Percentiles rank a stretch among this genome's conserved stretches.
Conservation (phyloP, 2,329 filamentous ascomycete species). For the Penicillium sp. region DNA sequence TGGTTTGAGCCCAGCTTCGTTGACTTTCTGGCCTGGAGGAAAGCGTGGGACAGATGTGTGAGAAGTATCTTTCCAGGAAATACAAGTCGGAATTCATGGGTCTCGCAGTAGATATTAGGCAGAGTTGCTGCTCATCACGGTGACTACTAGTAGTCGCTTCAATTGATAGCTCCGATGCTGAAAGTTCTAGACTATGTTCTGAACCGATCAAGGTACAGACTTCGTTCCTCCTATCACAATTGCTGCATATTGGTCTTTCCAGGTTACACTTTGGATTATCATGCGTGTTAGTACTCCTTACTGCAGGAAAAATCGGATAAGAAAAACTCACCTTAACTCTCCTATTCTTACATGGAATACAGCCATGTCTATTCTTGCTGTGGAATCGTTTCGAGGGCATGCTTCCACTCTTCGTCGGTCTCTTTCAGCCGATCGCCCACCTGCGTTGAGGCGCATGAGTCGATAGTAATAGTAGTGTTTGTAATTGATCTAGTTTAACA, state of each 20-base stretch:
- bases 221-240: conserved; percentile 9
- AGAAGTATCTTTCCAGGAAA: conserved; percentile 6
- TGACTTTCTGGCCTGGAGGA: conserved; percentile 2
- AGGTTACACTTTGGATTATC: background rate
- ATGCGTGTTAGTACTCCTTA: background rate
- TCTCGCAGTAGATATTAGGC: background rate
- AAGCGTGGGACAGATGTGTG: conserved; percentile 8
- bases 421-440: background rate
- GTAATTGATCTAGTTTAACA: too few species aligned
- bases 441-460: too few species aligned
- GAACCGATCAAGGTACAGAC: background rate
- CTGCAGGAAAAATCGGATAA: background rate
- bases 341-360: conserved; percentile 6
- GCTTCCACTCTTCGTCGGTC: background rate
- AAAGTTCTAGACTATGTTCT: background rate
- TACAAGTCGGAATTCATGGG: background rate
- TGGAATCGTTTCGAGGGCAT: conserved; percentile 10
- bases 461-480: too few species aligned
- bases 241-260: conserved; percentile 4
- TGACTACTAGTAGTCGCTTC: too few species aligned
- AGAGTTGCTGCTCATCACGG: too few species aligned
- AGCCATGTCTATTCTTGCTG: conserved; percentile 9
- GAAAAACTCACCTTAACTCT: conserved; percentile 4
- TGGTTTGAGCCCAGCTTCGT: conserved; percentile 3
- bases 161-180: background rate